Conservation (phyloP, 164 flowering plant species). For the Protea cynaroides region DNA sequence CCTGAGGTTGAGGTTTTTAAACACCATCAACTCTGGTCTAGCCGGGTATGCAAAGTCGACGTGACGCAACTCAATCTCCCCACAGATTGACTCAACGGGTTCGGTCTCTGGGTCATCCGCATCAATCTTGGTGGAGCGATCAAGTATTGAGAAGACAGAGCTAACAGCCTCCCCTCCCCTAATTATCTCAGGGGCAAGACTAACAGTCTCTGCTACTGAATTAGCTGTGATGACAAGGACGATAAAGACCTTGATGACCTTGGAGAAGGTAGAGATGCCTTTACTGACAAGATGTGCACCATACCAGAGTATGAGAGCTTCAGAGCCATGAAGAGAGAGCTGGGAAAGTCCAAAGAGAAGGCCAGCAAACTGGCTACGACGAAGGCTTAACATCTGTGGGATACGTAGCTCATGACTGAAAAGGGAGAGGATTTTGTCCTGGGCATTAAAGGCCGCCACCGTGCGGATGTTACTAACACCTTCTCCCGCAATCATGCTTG, state of each 20-base stretch:
- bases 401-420: conserved; percentile 68
- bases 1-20: conserved; percentile 21
- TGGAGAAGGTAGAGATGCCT: conserved; percentile 88
- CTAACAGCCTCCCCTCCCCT: conserved; percentile 57
- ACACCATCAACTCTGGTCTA: conserved; percentile 18
- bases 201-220: conserved; percentile 26
- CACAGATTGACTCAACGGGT: conserved; percentile 18
- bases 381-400: conserved; percentile 66
- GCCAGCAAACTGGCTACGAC: conserved; percentile 75
- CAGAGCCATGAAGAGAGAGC: conserved; percentile 90
- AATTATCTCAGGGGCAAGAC: conserved; percentile 45
- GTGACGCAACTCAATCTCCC: conserved; percentile 24
- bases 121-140: conserved; percentile 28
- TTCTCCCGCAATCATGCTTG: conserved; percentile 99
- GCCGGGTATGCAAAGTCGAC: conserved; percentile 26
- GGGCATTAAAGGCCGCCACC: conserved; percentile 97
- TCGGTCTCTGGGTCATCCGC: conserved; percentile 25
- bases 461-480: conserved; percentile 99
- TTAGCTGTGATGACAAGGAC: conserved; percentile 33
- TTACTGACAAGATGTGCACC: conserved; percentile 80
- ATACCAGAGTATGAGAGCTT: conserved; percentile 95
- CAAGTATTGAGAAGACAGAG: conserved; percentile 24
- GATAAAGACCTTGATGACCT: conserved; percentile 90
- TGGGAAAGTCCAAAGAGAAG: conserved; percentile 89
- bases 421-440: conserved; percentile 73